phyloP scores from a whole-genome alignment of 179 eudicot genomes.

The Amaranthus tricolor region DNA sequence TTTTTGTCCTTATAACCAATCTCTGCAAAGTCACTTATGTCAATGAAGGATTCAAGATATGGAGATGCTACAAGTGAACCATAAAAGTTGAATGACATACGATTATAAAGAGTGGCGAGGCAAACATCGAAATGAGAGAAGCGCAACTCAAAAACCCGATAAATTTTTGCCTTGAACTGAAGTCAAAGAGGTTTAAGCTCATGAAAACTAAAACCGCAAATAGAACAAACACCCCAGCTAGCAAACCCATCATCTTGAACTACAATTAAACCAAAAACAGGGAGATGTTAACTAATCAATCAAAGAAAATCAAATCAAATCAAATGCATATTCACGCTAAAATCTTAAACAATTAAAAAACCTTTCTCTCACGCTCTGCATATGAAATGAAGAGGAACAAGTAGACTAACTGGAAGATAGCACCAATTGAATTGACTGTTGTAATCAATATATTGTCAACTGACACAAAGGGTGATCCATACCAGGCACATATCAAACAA shows the following conservation, averaged over 20 bases:
- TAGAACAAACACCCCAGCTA: constrained; percentile 43
- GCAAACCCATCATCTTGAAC: constrained; percentile 67
- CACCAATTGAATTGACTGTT: constrained; percentile 82
- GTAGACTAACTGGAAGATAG: constrained; percentile 66
- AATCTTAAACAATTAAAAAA: constrained; percentile 18
- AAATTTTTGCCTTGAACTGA: constrained; percentile 50
- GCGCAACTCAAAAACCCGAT: constrained; percentile 64
- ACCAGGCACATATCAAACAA: constrained; percentile 85
- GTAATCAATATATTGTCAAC: constrained; percentile 49
- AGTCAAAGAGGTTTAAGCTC: constrained; percentile 50
- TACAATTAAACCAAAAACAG: constrained; percentile 26
- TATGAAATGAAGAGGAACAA: constrained; percentile 53
- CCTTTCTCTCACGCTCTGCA: constrained; percentile 66
- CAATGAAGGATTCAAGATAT: neutral
- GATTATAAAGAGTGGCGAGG: constrained; percentile 76
- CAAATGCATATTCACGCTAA: neutral
- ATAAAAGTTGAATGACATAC: constrained; percentile 34
- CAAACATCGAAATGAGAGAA: constrained; percentile 82
- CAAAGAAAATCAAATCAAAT: neutral
- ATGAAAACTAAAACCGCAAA: constrained; percentile 39
- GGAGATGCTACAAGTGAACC: neutral
- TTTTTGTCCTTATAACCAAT: constrained; percentile 67
- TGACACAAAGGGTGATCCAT: constrained; percentile 77
- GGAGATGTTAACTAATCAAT: neutral
- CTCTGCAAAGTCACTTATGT: constrained; percentile 43